Evolutionary conservation across 306 rosid genomes (phyloP), one percentile per base, ranked within the genome.

Genomic region (Sicyos edulis): DNA sequence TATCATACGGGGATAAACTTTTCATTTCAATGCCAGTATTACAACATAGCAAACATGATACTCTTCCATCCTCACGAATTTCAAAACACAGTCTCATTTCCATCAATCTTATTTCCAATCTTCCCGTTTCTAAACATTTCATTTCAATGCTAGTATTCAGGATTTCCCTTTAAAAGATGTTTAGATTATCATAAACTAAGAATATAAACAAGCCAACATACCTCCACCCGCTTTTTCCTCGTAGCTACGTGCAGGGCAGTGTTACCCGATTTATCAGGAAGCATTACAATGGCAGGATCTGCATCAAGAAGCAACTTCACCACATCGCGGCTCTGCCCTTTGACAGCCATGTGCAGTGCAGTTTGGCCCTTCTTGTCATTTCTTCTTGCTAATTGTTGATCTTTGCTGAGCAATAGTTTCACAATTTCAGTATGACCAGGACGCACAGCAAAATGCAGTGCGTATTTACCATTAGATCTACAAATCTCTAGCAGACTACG

Each of bases 321-420:
- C 60, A 86, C 99, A 50, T 89, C 97, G 75, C 89, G 84, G 74
- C 95, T 91, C 74, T 89, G 91, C 77, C 99, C 99, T 79, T 95
- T 95, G 50, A 95, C 99, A 51, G 99, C 97, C 99, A 95, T 95
- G 74, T 95, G 99, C 95, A 95, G 81, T 44, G 99, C 99, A 57
- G 99, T 95, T 79, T 95, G 99, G 44, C 99, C 97, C 74, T 95
- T 95, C 89, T 89, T 95, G 82, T 95, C 99, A 59, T 90, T 95
- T 82, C 96, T 86, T 58, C 99, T 84, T 26, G 97, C 99, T 89
- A 95, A 78, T 58, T 95, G 97, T 56, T 91, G 81, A 81, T 95
- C 97, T 84, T 85, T 91, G 32, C 49, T 42, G 14, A 95, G 97
- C 71, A 95, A 81, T 10, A 91, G 88, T 51, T 70, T 78, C 20